Base-by-base conservation (phyloP, 768 basidiomycete species). In the Boletales sp. region DNA sequence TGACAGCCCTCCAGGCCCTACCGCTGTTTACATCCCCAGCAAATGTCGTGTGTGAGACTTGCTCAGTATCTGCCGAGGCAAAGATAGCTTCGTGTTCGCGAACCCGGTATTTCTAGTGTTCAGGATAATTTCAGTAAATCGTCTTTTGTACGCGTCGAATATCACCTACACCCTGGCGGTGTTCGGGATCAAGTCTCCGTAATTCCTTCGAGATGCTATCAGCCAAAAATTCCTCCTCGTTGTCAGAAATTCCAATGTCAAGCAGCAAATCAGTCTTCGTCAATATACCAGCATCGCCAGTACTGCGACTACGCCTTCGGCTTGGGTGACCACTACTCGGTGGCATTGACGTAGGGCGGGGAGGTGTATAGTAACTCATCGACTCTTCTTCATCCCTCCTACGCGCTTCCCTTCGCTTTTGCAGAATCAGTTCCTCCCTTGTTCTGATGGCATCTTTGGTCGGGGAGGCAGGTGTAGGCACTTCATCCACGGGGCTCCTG, bases 21-120 rank as follows among this genome's bases (percentile, higher is more conserved):
- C 91, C 90, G 21, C 74, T 70, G 61, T 93, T 84, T 25, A 94
- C 74, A 65, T 95, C 94, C 14, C 93, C 92, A 36, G 87, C 86
- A 21, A 80, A 77, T 42, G 76, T 74, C 63, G 81, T 74, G 64
- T 91, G 89, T 6, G 83, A 78, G 40, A 92, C 75, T 53, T 81
- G 81, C 60, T 91, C 87, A 11, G 71, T 69, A 28, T 86, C 87
- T 9, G 86, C 82, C 18, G 84, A 83, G 9, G 93, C 92, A 58
- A 89, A 90, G 34, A 95, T 90, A 14, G 82, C 86, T 57, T 83
- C 81, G 32, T 78, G 86, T 66, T 94, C 86, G 25, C 86, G 82
- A 40, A 98, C 76, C 31, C 83, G 85, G 65, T 98, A 98, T 63
- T 80, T 86, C 77, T 90, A 71, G 63, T 42, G 43, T 45, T 46